These are phyloP conservation scores for Samsoniella hepiali DNA, from an alignment of 2,329 filamentous ascomycete species.

Conservation along the genomic window DNA sequence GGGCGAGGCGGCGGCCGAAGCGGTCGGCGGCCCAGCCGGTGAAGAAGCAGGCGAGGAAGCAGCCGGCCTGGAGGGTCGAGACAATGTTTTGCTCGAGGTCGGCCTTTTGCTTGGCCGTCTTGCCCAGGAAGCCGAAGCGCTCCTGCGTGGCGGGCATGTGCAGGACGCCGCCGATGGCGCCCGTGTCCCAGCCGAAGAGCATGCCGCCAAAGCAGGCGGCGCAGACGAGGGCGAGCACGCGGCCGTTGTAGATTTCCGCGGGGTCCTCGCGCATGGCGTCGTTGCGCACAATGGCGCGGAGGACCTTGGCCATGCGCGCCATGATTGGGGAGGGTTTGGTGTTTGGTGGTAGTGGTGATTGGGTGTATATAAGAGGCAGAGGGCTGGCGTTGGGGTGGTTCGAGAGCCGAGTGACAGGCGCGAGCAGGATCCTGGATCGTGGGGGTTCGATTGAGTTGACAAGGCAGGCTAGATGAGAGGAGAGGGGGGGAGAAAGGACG, in stretches of 20 bases:
- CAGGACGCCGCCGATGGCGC: slow-evolving; percentile 65
- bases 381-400: neutral
- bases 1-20: slow-evolving; percentile 51
- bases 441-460: neutral
- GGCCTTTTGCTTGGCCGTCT: slow-evolving; percentile 34
- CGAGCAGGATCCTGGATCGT: neutral
- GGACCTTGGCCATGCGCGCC: slow-evolving; percentile 41
- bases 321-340: slow-evolving; percentile 28
- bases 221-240: slow-evolving; percentile 60
- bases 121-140: slow-evolving; percentile 36
- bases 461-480: neutral
- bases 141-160: slow-evolving; percentile 56
- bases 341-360: neutral
- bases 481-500: neutral
- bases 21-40: slow-evolving; percentile 52
- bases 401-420: neutral
- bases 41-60: slow-evolving; percentile 61
- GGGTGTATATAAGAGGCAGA: neutral
- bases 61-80: slow-evolving; percentile 67
- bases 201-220: slow-evolving; percentile 66
- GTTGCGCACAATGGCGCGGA: slow-evolving; percentile 61
- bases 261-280: slow-evolving; percentile 68
- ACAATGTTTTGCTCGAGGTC: slow-evolving; percentile 65
- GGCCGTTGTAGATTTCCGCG: slow-evolving; percentile 66
- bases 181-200: slow-evolving; percentile 53